Base-by-base conservation (phyloP, 257 asterid genomes). In the Solanum corneliomulleri region DNA sequence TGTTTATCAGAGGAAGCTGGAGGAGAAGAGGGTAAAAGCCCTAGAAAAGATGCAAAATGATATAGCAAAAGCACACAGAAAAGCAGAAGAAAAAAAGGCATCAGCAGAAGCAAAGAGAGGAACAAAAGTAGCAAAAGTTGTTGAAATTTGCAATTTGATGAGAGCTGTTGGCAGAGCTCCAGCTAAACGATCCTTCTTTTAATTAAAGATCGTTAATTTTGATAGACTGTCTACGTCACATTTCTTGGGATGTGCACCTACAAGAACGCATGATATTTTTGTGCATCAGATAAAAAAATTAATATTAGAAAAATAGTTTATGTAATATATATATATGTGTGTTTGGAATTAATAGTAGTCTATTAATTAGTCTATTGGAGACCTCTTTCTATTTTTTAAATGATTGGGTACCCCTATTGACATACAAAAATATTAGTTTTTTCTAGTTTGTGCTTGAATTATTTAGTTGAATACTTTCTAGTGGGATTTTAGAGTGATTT, bases 1-100 rank as follows among this genome's bases (percentile, higher is more conserved):
- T 52, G 62, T 52, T 52, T 52, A 52, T 89, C 83, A 96, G 99
- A 96, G 99, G 89, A 94, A 95, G 89, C 91, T 95, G 29, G 99
- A 96, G 91, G 98, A 94, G 94, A 96, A 94, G 87, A 94, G 95
- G 68, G 98, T 95, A 77, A 96, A 89, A 91, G 99, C 98, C 71
- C 89, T 91, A 1, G 99, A 97, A 84, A 97, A 92, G 88, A 97
- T 97, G 99, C 96, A 94, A 88, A 97, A 97, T 66, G 98, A 95
- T 70, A 88, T 95, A 21, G 99, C 99, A 23, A 95, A 95, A 92
- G 98, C 99, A 9, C 93, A 88, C 5, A 91, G 98, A 87, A 97
- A 94, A 91, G 98, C 98, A 86, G 99, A 97, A 91, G 99, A 97
- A 74, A 94, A 93, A 62, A 97, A 94, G 85, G 99, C 98, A 81